phyloP scores from a whole-genome alignment of 1,284 basidiomycete genomes.

The Vanrija sp. region DNA sequence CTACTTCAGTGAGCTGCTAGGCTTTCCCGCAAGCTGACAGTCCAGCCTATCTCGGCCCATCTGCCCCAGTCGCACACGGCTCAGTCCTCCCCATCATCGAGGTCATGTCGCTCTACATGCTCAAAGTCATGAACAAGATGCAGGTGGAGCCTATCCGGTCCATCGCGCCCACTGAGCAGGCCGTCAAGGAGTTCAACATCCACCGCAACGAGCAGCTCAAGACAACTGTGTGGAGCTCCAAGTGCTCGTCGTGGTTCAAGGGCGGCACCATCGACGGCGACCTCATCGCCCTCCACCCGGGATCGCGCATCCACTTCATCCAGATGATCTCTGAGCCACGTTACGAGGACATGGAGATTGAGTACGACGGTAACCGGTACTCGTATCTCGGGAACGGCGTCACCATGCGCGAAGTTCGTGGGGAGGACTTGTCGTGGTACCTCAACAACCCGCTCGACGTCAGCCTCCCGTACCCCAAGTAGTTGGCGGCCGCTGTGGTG shows the following conservation, averaged over 20 bases:
- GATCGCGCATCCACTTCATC: conserved; percentile 23
- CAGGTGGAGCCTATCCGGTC: conserved; percentile 22
- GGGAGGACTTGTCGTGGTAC: conserved; percentile 9
- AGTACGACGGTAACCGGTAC: conserved; percentile 28
- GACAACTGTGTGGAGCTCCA: conserved; percentile 27
- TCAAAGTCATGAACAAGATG: conserved; percentile 25
- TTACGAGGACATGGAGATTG: conserved; percentile 39
- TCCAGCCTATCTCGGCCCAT: conserved; percentile 26
- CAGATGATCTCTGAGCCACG: conserved; percentile 29
- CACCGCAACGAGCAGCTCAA: conserved; percentile 31
- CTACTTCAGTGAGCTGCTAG: conserved; percentile 12
- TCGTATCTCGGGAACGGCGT: conserved; percentile 33
- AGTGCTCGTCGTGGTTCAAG: conserved; percentile 31
- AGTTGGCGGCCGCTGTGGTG: not conserved
- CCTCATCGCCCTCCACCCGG: conserved; percentile 22
- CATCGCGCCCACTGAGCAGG: conserved; percentile 27
- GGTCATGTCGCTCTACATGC: conserved; percentile 11
- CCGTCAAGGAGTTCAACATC: conserved; percentile 35
- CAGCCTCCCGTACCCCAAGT: conserved; percentile 2
- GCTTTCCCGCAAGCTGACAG: not conserved
- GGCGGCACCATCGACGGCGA: conserved; percentile 14
- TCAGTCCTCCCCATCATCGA: conserved; percentile 28
- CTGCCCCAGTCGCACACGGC: conserved; percentile 28
- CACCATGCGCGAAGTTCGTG: conserved; percentile 26
- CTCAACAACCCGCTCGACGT: conserved; percentile 5